Evolutionary conservation across 352 stramenopile species (phyloP).

Genomic region (Phytophthora europaea): DNA sequence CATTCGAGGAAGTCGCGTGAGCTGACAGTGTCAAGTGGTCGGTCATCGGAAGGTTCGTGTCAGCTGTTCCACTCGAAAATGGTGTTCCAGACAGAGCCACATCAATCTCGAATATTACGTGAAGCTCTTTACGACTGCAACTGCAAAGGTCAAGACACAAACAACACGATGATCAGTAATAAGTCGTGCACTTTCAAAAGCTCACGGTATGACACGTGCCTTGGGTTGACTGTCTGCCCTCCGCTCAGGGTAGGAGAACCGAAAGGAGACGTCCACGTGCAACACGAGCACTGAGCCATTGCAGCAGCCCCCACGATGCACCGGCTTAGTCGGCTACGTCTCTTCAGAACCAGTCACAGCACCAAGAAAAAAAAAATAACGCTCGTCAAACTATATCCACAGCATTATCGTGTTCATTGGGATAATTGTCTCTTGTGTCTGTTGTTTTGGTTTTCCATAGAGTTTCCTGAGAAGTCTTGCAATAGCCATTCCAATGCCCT

Average conservation of each 20-base stretch:
- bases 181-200: not conserved
- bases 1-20: not conserved
- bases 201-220: conserved; percentile 4
- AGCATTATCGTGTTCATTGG: conserved; percentile 8
- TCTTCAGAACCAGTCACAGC: conserved; percentile 9
- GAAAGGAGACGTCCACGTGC: conserved; percentile 4
- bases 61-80: not conserved
- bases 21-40: conserved; percentile 20
- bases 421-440: conserved; percentile 1
- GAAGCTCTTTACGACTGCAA: not conserved
- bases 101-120: conserved; percentile 19
- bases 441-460: conserved; percentile 25
- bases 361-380: conserved; percentile 6
- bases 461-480: conserved; percentile 19
- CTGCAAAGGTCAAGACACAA: not conserved
- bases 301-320: not conserved
- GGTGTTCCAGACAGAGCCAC: not conserved
- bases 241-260: not conserved
- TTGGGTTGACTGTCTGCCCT: not conserved
- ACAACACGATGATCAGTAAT: not conserved
- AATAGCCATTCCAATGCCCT: not conserved
- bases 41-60: not conserved
- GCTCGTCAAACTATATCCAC: conserved; percentile 20
- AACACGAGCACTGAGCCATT: conserved; percentile 16
- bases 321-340: not conserved